Evolutionary conservation across 768 basidiomycete genomes (phyloP).

Genomic region (Boletus pseudo-olivaceus): DNA sequence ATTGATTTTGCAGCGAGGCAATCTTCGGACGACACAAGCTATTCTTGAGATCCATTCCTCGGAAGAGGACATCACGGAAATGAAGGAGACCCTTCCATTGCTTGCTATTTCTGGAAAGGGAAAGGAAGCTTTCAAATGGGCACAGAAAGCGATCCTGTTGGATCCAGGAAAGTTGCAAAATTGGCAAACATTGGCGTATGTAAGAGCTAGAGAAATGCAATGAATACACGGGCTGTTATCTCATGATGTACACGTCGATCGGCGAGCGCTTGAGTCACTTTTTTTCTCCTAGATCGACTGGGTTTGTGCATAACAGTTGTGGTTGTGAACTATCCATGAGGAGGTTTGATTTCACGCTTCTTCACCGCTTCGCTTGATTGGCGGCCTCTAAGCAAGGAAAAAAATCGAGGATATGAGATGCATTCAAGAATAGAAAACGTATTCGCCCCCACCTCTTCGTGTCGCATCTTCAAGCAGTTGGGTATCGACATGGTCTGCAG

Average conservation of each 20-base stretch:
- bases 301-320: neutral
- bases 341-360: neutral
- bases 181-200: slow-evolving; percentile 63
- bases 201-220: slow-evolving; percentile 32
- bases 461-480: slow-evolving; percentile 96
- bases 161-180: slow-evolving; percentile 41
- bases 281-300: neutral
- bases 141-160: slow-evolving; percentile 64
- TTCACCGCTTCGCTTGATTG: slow-evolving; percentile 39
- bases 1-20: slow-evolving; percentile 48
- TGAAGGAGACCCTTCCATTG: slow-evolving; percentile 44
- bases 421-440: neutral
- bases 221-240: slow-evolving; percentile 16
- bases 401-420: slow-evolving; percentile 1
- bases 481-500: slow-evolving; percentile 90
- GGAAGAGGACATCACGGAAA: slow-evolving; percentile 34
- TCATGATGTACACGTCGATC: neutral
- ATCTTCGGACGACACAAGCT: slow-evolving; percentile 42
- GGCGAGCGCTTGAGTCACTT: neutral
- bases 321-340: neutral
- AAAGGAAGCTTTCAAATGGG: slow-evolving; percentile 38
- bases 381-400: slow-evolving; percentile 35
- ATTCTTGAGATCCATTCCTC: slow-evolving; percentile 36
- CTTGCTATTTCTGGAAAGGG: slow-evolving; percentile 44
- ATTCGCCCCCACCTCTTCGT: slow-evolving; percentile 65